phyloP scores from a whole-genome alignment of 768 basidiomycete genomes.

The Auriculariales sp. region DNA sequence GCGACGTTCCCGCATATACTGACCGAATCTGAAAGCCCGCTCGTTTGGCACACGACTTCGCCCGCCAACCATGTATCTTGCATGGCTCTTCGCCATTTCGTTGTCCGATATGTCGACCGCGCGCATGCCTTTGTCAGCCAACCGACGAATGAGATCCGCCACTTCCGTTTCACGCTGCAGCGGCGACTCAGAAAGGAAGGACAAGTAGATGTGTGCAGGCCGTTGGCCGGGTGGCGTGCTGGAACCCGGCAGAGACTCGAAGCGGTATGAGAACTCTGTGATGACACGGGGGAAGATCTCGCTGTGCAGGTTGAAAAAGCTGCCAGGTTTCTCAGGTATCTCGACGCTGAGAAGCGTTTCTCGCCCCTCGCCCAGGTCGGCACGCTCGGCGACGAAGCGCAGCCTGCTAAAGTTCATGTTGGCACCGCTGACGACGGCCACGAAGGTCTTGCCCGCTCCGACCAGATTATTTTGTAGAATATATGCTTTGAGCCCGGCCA shows the following conservation, averaged over 20 bases:
- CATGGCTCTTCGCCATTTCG: constrained; percentile 90
- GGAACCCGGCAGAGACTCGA: too few species aligned
- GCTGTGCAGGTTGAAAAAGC: constrained; percentile 78
- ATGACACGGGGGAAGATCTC: constrained; percentile 82
- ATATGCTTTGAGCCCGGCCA: constrained; percentile 84
- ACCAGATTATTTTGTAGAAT: constrained; percentile 69
- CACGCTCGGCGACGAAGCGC: constrained; percentile 96
- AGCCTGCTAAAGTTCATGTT: constrained; percentile 99
- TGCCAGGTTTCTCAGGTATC: constrained; percentile 87
- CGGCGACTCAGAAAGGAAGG: constrained; percentile 66
- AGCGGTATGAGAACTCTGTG: constrained; percentile 94
- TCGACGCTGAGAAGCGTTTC: constrained; percentile 91
- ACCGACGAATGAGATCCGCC: constrained; percentile 39
- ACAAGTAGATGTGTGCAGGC: constrained; percentile 76
- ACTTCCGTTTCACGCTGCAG: constrained; percentile 44
- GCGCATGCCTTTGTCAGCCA: constrained; percentile 61
- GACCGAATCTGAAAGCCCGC: constrained; percentile 85
- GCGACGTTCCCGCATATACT: constrained; percentile 15
- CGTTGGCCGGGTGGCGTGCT: too few species aligned
- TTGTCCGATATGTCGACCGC: constrained; percentile 86
- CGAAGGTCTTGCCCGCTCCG: constrained; percentile 75
- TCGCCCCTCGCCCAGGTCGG: constrained; percentile 88
- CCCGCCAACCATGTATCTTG: constrained; percentile 90
- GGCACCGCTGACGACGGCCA: constrained; percentile 86
- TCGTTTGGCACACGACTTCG: constrained; percentile 64